Evolutionary conservation across 1,284 basidiomycete genomes (phyloP).

Genomic region (Neonothopanus nambi): DNA sequence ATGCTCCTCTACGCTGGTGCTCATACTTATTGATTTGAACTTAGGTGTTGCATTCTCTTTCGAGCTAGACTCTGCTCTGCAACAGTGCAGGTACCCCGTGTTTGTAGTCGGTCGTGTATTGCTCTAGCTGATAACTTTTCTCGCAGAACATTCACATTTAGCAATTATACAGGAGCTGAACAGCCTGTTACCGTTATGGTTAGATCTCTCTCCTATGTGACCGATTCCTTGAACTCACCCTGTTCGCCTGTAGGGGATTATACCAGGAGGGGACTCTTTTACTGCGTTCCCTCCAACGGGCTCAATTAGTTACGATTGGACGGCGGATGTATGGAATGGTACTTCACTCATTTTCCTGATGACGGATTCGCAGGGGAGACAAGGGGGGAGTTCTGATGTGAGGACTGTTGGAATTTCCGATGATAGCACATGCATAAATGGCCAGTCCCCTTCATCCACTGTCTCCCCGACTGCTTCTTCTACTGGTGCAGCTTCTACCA

Average conservation of each 20-base stretch:
- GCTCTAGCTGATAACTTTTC: constrained; percentile 8
- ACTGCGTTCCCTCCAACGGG: constrained; percentile 46
- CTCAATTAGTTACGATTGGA: constrained; percentile 54
- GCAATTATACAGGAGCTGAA: constrained; percentile 46
- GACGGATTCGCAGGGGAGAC: constrained; percentile 54
- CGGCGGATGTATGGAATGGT: constrained; percentile 54
- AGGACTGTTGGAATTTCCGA: constrained; percentile 46
- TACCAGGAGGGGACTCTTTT: constrained; percentile 61
- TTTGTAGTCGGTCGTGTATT: neutral
- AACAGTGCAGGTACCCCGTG: constrained; percentile 61
- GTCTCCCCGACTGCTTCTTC: constrained; percentile 23
- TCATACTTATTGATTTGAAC: neutral
- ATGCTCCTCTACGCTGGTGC: constrained; percentile 8
- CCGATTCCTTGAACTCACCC: constrained; percentile 7
- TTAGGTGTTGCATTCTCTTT: constrained; percentile 49
- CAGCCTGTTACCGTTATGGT: constrained; percentile 66
- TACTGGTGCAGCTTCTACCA: constrained; percentile 24
- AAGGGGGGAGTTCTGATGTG: constrained; percentile 60
- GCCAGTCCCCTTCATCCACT: constrained; percentile 51
- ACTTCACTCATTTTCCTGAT: constrained; percentile 64
- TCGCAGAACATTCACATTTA: constrained; percentile 54
- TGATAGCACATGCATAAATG: constrained; percentile 49
- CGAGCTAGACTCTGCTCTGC: constrained; percentile 49
- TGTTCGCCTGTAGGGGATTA: constrained; percentile 47
- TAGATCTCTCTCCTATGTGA: constrained; percentile 22